Base-by-base conservation (phyloP, 192 early-diverging fungal species). In the Mortierella antarctica region DNA sequence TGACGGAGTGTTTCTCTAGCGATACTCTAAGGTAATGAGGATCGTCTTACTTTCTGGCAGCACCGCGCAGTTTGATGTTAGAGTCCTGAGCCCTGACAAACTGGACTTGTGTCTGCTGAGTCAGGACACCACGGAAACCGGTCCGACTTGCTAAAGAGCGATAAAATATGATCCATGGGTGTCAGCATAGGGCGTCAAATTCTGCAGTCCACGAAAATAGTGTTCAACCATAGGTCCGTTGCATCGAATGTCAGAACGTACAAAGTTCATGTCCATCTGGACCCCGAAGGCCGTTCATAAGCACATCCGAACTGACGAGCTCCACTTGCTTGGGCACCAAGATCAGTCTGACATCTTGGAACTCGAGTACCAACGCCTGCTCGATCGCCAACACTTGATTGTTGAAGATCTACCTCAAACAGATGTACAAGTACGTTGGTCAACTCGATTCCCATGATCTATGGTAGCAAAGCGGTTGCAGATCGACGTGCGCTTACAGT, bases 361-460 rank as follows among this genome's bases (percentile, higher is more conserved):
- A 96, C 46, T 99, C 97, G 62, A 97, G 89, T 6, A 94, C 87
- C 55, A 96, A 61, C 8, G 85, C 86, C 70, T 99, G 96, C 18
- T 90, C 92, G 7, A 83, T 82, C 14, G 91, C 77, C 61, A 98
- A 93, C 14, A 97, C 91, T 88, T 97, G 95, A 57, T 91, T 90
- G 51, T 91, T 86, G 71, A 95, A 97, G 46, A 75, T 68, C 88
- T 91, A 71, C 9, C 23, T 58, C 31, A 58, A 58, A 10, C 7
- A 23, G 14, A 56, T 21, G 20, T 56, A 59, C 11, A 4, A 51
- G 13, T 51, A 17, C 1, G 50, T 51, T 51, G 50, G 17, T 55
- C n/a, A 18, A 18, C 9, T 12, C 54, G 18, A 8, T 20, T n/a
- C 23, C 17, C 23, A 5, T 18, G 31, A 31, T 31, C 31, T 31